Conservation (phyloP, 2,329 filamentous ascomycete species). For the Stromatinia cepivora region DNA sequence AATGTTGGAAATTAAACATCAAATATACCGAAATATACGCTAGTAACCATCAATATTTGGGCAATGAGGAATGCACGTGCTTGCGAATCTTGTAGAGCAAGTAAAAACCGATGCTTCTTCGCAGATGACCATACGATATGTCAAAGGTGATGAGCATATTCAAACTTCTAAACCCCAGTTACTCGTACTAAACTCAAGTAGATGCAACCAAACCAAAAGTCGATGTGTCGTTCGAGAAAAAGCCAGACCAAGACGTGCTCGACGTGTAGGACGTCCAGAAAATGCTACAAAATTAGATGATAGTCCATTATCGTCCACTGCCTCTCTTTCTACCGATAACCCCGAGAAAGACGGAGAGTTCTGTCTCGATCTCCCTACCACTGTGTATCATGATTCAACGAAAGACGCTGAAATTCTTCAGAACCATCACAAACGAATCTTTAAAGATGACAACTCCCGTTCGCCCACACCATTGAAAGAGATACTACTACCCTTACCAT, state of each 20-base stretch:
- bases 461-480: slow-evolving; percentile 9
- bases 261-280: slow-evolving; percentile 22
- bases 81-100: slow-evolving; percentile 38
- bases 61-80: slow-evolving; percentile 38
- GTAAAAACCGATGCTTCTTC: slow-evolving; percentile 38
- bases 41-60: neutral
- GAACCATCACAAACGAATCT: slow-evolving; percentile 33
- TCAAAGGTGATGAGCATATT: slow-evolving; percentile 23
- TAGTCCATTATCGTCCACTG: neutral
- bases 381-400: slow-evolving; percentile 28
- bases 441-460: slow-evolving; percentile 24
- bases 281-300: neutral
- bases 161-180: neutral
- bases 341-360: slow-evolving; percentile 28
- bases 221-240: slow-evolving; percentile 37
- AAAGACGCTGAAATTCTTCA: slow-evolving; percentile 31
- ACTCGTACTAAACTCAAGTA: slow-evolving; percentile 1
- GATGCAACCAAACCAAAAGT: slow-evolving; percentile 34
- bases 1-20: neutral
- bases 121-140: slow-evolving; percentile 30
- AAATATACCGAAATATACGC: slow-evolving; percentile 9
- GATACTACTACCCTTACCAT: neutral
- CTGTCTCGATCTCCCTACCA: slow-evolving; percentile 34
- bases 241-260: slow-evolving; percentile 36
- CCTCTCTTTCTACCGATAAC: neutral